These are phyloP conservation scores for Aegilops tauschii DNA, from an alignment of 176 grass and related monocot species.

Conservation along the genomic window DNA sequence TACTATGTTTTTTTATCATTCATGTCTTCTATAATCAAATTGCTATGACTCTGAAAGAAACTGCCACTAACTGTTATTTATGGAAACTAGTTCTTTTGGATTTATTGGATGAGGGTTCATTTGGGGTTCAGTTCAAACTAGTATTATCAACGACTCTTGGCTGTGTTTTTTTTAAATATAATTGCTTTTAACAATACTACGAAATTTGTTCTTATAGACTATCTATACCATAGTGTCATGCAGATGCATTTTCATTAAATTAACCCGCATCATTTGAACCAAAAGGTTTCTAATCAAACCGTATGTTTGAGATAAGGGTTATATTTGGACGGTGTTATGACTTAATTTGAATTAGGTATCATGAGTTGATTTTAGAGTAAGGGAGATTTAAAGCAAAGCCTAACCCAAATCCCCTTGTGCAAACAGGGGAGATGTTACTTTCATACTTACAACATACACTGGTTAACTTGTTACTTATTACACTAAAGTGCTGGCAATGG, in stretches of 20 bases:
- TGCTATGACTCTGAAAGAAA: background rate
- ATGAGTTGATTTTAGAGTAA: background rate
- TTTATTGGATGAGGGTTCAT: background rate
- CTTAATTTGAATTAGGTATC: background rate
- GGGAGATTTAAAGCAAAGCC: background rate
- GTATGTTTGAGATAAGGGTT: background rate
- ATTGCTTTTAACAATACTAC: background rate
- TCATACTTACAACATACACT: background rate
- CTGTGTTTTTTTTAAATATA: background rate
- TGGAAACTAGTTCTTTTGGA: background rate
- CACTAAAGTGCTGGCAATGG: background rate
- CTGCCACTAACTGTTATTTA: background rate
- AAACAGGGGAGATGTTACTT: conserved; percentile 3
- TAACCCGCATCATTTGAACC: background rate
- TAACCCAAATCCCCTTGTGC: background rate
- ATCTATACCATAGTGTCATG: background rate
- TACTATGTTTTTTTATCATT: background rate
- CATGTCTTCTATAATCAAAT: background rate
- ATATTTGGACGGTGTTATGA: background rate
- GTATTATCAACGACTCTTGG: background rate
- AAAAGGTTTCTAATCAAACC: conserved; percentile 1
- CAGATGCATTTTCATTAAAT: background rate
- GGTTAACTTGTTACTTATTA: background rate
- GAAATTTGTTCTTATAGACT: background rate
- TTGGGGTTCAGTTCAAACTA: conserved; percentile 1